Evolutionary conservation across 768 basidiomycete genomes (phyloP).

Genomic region (Filobasidium floriforme): DNA sequence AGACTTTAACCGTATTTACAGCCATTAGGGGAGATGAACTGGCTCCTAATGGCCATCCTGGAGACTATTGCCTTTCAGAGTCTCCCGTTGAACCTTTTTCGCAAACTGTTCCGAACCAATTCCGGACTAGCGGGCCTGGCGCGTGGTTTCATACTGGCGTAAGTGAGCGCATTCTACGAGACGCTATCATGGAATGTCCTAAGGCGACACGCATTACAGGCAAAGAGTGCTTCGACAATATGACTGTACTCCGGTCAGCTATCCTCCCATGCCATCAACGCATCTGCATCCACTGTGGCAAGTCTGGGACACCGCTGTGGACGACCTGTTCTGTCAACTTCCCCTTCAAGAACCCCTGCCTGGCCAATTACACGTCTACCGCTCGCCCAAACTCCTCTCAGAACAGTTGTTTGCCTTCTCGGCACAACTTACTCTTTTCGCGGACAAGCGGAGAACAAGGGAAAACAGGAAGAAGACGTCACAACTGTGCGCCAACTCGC

Average conservation of each 20-base stretch:
- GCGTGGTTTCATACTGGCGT: slow-evolving; percentile 23
- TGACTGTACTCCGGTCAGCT: slow-evolving; percentile 21
- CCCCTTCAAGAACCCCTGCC: slow-evolving; percentile 6
- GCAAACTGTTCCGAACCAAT: slow-evolving; percentile 20
- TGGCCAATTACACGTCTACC: slow-evolving; percentile 15
- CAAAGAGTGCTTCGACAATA: slow-evolving; percentile 18
- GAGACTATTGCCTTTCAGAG: slow-evolving; percentile 26
- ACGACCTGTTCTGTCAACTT: slow-evolving; percentile 22
- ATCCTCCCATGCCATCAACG: slow-evolving; percentile 20
- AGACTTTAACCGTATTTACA: neutral
- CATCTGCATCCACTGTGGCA: slow-evolving; percentile 25
- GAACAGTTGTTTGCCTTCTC: slow-evolving; percentile 17
- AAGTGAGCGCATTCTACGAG: neutral
- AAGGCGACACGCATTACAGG: slow-evolving; percentile 1
- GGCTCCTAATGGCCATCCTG: slow-evolving; percentile 17
- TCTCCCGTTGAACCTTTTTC: slow-evolving; percentile 9
- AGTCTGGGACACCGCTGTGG: slow-evolving; percentile 21
- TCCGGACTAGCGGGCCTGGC: slow-evolving; percentile 10
- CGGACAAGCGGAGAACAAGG: neutral
- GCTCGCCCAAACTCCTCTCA: slow-evolving; percentile 19
- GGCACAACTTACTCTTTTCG: slow-evolving; percentile 16
- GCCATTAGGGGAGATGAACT: slow-evolving; percentile 24
- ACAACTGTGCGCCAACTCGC: slow-evolving; percentile 7
- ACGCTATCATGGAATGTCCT: neutral
- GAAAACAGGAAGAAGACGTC: slow-evolving; percentile 2